These are phyloP conservation scores for Yamadazyma mexicana DNA, from an alignment of 1,139 yeast species.

Conservation along the genomic window DNA sequence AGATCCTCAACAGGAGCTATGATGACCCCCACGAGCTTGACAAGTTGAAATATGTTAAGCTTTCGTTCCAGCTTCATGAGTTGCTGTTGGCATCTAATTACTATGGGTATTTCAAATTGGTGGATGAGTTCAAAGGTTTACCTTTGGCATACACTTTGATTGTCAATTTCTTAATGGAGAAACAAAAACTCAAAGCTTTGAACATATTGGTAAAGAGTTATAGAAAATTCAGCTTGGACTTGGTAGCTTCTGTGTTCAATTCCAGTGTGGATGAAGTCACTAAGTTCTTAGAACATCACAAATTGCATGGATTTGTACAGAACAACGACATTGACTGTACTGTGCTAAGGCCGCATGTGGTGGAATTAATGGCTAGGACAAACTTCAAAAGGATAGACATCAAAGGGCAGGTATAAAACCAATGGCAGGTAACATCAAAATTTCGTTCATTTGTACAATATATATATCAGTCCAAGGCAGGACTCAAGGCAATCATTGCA, in stretches of 20 bases:
- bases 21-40: conserved; percentile 23
- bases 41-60: conserved; percentile 20
- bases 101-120: conserved; percentile 49
- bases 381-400: conserved; percentile 74
- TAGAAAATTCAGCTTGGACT: conserved; percentile 50
- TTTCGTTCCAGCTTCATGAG: conserved; percentile 26
- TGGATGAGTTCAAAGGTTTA: conserved; percentile 21
- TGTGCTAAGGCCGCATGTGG: conserved; percentile 48
- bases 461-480: conserved; percentile 37
- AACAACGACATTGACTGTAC: conserved; percentile 40
- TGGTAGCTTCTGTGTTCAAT: conserved; percentile 48
- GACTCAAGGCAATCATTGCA: conserved; percentile 68
- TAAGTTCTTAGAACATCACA: conserved; percentile 42
- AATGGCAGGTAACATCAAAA: too few species aligned
- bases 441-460: too few species aligned
- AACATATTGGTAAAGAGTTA: conserved; percentile 60
- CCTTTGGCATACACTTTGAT: conserved; percentile 30
- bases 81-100: conserved; percentile 45
- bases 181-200: conserved; percentile 64
- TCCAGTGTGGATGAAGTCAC: conserved; percentile 27
- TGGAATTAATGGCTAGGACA: conserved; percentile 38
- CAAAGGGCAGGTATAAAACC: conserved; percentile 84
- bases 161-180: conserved; percentile 43
- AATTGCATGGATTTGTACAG: conserved; percentile 38
- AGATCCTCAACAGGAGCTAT: conserved; percentile 13